phyloP scores from a whole-genome alignment of 2,329 filamentous ascomycete genomes.

The Aspergillus novoparasiticus region DNA sequence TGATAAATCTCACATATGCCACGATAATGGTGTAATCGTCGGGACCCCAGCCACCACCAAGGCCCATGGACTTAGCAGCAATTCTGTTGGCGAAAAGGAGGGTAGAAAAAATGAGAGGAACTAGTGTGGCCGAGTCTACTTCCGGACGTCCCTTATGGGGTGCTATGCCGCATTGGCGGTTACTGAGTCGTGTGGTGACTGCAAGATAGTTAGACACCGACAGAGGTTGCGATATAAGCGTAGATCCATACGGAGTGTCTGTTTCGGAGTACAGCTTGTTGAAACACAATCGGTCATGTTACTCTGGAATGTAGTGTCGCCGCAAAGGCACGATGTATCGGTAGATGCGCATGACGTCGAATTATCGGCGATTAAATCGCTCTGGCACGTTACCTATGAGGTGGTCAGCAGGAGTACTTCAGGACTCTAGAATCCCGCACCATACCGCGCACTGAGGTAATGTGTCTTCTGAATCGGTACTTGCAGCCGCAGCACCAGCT shows the following conservation, averaged over 20 bases:
- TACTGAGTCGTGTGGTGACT: conserved; percentile 12
- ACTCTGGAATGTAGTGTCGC: not conserved
- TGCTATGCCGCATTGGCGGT: conserved; percentile 15
- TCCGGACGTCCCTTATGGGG: conserved; percentile 12
- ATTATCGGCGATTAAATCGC: not conserved
- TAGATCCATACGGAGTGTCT: conserved; percentile 12
- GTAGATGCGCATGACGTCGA: not conserved
- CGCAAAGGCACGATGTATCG: conserved; percentile 13
- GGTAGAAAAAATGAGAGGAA: conserved; percentile 18
- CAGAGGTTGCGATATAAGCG: not conserved
- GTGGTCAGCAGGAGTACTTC: not conserved
- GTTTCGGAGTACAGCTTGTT: conserved; percentile 2
- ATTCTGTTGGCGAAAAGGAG: conserved; percentile 19
- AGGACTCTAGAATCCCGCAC: too few species aligned
- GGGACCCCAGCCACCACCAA: conserved; percentile 21
- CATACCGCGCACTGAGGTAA: conserved; percentile 1
- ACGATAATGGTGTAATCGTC: conserved; percentile 21
- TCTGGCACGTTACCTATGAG: not conserved
- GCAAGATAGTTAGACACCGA: not conserved
- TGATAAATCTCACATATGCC: conserved; percentile 17
- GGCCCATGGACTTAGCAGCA: conserved; percentile 14
- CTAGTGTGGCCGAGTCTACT: conserved; percentile 14
- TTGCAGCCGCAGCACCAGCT: not conserved
- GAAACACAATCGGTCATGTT: conserved; percentile 7
- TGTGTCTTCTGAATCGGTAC: not conserved